A percentile compares a stretch with the other conserved stretches of the same genome.
Evolutionary conservation across 768 basidiomycete species (phyloP).

Genomic region (Psilocybe tampanensis): DNA sequence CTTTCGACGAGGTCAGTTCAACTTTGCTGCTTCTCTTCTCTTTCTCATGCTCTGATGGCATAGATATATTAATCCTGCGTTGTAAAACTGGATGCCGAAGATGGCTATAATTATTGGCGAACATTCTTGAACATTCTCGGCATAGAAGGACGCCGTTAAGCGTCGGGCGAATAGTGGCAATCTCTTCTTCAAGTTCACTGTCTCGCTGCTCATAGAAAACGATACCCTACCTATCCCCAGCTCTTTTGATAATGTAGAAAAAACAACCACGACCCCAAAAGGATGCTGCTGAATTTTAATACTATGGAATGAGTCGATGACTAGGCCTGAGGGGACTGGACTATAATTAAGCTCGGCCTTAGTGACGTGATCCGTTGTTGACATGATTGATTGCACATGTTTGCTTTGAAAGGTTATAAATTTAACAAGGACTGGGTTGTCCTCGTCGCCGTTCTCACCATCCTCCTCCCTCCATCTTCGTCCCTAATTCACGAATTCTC

Average conservation of each 20-base stretch:
- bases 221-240: no score
- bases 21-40: constrained; percentile 3
- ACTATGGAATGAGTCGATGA: no score
- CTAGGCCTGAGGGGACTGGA: no score
- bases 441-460: constrained; percentile 18
- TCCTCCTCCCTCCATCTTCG: constrained; percentile 18
- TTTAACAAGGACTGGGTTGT: constrained; percentile 6
- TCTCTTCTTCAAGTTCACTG: no score
- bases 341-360: no score
- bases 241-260: no score
- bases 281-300: no score
- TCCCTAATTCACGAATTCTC: constrained; percentile 23
- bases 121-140: neutral
- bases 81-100: neutral
- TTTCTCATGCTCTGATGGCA: constrained; percentile 17
- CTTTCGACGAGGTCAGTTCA: constrained; percentile 87
- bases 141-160: no score
- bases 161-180: neutral
- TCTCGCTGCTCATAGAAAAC: no score
- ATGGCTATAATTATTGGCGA: neutral
- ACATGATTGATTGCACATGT: constrained; percentile 27
- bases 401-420: constrained; percentile 29
- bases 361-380: constrained; percentile 19
- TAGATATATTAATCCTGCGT: constrained; percentile 22
- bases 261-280: no score